Evolutionary conservation across 192 early-diverging fungal genomes (phyloP).

Genomic region (Chytriomyces confervae): DNA sequence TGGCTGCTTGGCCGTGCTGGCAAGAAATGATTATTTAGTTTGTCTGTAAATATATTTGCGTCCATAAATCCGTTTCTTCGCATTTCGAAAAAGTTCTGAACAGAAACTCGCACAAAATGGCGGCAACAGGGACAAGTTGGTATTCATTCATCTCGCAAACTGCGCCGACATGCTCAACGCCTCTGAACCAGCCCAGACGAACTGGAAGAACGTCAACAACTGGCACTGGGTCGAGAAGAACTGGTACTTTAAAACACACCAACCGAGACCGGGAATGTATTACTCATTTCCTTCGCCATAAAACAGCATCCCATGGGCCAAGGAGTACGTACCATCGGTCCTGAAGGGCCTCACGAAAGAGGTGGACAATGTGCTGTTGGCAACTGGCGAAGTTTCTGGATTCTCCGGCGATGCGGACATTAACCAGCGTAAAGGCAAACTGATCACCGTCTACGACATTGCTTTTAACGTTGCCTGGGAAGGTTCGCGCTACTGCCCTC

Average conservation of each 20-base stretch:
- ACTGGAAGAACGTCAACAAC: conserved; percentile 61
- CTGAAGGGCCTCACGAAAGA: conserved; percentile 62
- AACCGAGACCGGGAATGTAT: neutral
- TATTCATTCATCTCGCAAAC: no score
- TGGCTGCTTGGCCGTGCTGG: no score
- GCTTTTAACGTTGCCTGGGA: conserved; percentile 78
- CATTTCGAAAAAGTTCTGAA: no score
- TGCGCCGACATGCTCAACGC: neutral
- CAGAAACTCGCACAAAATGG: no score
- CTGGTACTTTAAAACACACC: conserved; percentile 53
- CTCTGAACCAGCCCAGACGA: conserved; percentile 29
- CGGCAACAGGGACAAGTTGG: neutral
- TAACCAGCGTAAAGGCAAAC: conserved; percentile 94
- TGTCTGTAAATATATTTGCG: no score
- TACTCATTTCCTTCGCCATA: neutral
- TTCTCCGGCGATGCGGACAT: conserved; percentile 89
- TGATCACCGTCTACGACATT: conserved; percentile 94
- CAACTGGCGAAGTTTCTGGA: conserved; percentile 64
- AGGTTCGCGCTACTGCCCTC: conserved; percentile 27
- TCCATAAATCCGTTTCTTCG: no score
- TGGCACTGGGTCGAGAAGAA: conserved; percentile 91
- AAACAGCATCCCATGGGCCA: conserved; percentile 76
- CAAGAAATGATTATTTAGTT: no score
- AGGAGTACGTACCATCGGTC: conserved; percentile 75
- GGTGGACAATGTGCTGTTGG: conserved; percentile 61